These are phyloP conservation scores for Luzula sylvatica DNA, from an alignment of 176 grass and related monocot species.

Conservation along the genomic window DNA sequence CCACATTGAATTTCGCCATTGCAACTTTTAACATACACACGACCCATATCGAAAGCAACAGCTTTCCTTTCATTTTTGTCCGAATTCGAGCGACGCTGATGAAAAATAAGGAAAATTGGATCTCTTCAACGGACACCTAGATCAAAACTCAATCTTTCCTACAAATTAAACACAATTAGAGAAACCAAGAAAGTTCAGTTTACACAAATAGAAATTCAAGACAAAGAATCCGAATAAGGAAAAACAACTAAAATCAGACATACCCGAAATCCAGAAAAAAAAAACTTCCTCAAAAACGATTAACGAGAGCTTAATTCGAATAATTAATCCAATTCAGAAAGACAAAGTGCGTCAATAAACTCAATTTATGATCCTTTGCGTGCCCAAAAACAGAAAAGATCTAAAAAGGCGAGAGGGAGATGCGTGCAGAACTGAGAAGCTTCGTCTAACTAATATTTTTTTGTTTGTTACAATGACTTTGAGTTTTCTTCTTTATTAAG, in stretches of 20 bases:
- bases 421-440: constrained; percentile 10
- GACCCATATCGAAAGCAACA: constrained; percentile 21
- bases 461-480: constrained; percentile 1
- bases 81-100: background rate
- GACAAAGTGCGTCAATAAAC: background rate
- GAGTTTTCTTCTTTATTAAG: background rate
- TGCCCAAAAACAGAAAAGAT: constrained; percentile 25
- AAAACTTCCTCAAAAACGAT: background rate
- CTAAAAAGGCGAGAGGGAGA: constrained; percentile 11
- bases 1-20: constrained; percentile 63
- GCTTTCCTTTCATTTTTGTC: constrained; percentile 36
- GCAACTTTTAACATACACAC: constrained; percentile 22
- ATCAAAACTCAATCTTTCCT: background rate
- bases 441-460: constrained; percentile 3
- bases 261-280: constrained; percentile 7
- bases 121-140: background rate
- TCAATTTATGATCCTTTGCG: constrained; percentile 13
- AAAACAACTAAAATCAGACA: constrained; percentile 3
- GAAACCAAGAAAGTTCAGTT: background rate
- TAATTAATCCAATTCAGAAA: background rate
- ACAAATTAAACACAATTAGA: constrained; percentile 10
- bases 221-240: background rate
- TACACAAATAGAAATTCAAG: constrained; percentile 1
- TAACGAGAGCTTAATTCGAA: background rate
- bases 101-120: background rate